Evolutionary conservation across 1,284 basidiomycete genomes (phyloP), one percentile per base, ranked within the genome.

Genomic region (Papiliotrema laurentii): DNA sequence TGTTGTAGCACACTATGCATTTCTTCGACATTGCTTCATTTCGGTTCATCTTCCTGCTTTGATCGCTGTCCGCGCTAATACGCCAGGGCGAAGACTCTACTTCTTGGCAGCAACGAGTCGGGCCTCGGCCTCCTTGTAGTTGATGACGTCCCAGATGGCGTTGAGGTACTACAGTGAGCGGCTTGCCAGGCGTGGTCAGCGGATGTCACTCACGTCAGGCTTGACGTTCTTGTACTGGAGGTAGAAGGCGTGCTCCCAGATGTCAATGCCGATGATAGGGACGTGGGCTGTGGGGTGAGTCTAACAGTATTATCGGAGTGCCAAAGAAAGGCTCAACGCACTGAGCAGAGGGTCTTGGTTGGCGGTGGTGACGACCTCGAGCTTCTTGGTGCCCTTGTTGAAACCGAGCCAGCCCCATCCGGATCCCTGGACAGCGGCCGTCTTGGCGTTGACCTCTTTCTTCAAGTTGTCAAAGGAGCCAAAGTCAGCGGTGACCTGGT

Each of bases 361-460:
- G 31, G 90, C 77, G 25, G 94, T 97, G 34, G 92, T 93, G 49
- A 86, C 83, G 49, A 93, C 80, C 73, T 94, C 90, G 38, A 97
- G 83, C 73, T 82, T 85, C 76, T 86, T 84, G 43, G 79, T 82
- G 21, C 68, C 66, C 31, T 80, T 63, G 74, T 87, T 87, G 72
- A 82, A 87, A 35, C 87, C 89, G n/a, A 97, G 81, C 94, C 94
- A 97, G 44, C 91, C 93, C 96, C 94, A 98, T 19, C 94, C 96
- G 56, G 88, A 92, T 40, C 94, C 96, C 76, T 99, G 94, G 60
- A 99, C 87, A 47, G 81, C 90, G 39, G 87, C 88, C n/a, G 94
- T 93, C 59, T 81, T 81, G 25, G 89, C 73, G 76, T 93, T 97
- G 73, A 97, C 82, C 59, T 81, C 80, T 55, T 86, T 85, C 71